Base-by-base conservation (phyloP, 331 rosid species). In the Erythrophleum ivorense region DNA sequence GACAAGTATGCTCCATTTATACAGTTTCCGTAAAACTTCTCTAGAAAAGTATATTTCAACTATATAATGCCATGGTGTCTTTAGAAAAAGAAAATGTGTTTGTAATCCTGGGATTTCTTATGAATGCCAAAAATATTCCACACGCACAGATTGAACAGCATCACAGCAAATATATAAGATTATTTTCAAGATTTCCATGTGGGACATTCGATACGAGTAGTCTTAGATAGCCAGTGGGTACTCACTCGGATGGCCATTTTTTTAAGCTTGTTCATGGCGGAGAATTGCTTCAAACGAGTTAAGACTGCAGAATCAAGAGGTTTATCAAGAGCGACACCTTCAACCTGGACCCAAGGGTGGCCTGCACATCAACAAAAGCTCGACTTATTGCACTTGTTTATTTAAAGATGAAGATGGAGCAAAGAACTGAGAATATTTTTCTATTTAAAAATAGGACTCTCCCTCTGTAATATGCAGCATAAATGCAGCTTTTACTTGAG, bases 271-370 rank as follows among this genome's bases (percentile, higher is more conserved):
- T 91, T 91, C 98, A 92, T 91, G 78, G 98, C 94, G 63, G 99
- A 93, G 88, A 93, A 95, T 82, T 95, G 97, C 90, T 95, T 93
- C 89, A 95, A 89, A 59, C 99, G 99, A 88, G 86, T 70, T 81
- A 95, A 82, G 65, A 95, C 97, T 81, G 98, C 98, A 65, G 98
- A 91, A 84, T 93, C 98, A 86, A 95, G 97, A 21, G 98, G 98
- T 75, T 88, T 92, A 80, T 95, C 97, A 19, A 96, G 97, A 81
- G 98, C 99, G 84, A 79, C 86, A 65, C 98, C 97, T 60, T 85
- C 90, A 76, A 83, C 83, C 89, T 88, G 95, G 78, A 95, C 87
- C 99, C 98, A 95, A 12, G 98, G 98, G 79, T 95, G 99, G 79
- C 97, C 99, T 95, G 91, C 85, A 78, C 64, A 71, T 87, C 43